These are phyloP conservation scores for Spizellomyces sp. DNA, from an alignment of 192 early-diverging fungal species.

Conservation along the genomic window DNA sequence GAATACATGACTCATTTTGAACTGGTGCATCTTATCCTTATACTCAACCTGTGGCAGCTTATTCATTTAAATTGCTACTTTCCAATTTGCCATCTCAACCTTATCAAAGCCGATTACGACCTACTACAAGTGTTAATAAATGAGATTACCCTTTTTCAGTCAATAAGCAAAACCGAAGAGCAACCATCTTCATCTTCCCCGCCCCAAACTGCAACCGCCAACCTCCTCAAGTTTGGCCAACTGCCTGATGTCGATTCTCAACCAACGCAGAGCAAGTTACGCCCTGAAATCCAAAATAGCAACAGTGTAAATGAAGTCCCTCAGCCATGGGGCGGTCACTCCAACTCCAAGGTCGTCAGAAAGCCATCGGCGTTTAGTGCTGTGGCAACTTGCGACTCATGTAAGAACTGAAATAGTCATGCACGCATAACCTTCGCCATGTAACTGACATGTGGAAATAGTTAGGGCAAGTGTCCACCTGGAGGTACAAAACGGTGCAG, in stretches of 20 bases:
- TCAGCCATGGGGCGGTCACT: too few relatives aligned
- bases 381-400: slow-evolving; percentile 1
- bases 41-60: background rate
- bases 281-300: too few relatives aligned
- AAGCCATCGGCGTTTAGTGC: slow-evolving; percentile 7
- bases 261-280: too few relatives aligned
- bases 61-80: slow-evolving; percentile 18
- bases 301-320: too few relatives aligned
- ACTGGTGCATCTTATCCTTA: background rate
- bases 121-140: slow-evolving; percentile 31
- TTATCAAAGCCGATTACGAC: slow-evolving; percentile 39
- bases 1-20: background rate
- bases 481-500: background rate
- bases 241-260: too few relatives aligned
- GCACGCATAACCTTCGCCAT: too few relatives aligned
- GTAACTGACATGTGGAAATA: background rate
- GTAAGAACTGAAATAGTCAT: too few relatives aligned
- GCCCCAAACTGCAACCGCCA: too few relatives aligned
- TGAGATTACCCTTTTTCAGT: background rate
- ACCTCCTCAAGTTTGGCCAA: too few relatives aligned
- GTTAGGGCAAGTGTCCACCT: background rate
- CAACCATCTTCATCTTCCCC: too few relatives aligned
- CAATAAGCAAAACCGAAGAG: background rate
- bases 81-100: slow-evolving; percentile 21
- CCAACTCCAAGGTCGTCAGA: background rate